Base-by-base conservation (phyloP, 768 basidiomycete genomes). In the Hysterangium stoloniferum region DNA sequence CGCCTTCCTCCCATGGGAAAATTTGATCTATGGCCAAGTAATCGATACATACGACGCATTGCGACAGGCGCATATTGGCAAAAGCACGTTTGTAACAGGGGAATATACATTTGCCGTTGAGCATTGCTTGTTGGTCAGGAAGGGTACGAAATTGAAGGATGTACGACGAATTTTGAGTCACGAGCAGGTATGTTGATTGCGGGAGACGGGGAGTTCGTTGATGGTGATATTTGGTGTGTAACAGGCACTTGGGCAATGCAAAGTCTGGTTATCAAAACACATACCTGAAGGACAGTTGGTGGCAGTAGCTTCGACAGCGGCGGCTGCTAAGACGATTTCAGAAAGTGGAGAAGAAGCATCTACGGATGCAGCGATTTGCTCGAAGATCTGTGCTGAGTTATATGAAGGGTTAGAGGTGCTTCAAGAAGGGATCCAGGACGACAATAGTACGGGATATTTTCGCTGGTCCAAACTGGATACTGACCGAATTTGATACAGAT, bases 1-100 rank as follows among this genome's bases (percentile, higher is more conserved):
- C 42, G 86, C 76, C 22, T 71, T 90, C n/a, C 70, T 89, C 25
- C 87, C 87, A 19, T 83, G 86, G 62, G 87, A 91, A 64, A 91
- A 91, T 57, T 79, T 79, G 13, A 83, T 78, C 31, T 82, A 80
- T 56, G 87, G 87, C 9, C 70, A 68, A 15, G 87, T 91, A 6
- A 66, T 78, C 19, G 87, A 91, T 63, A 84, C 85, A 1, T 88
- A 85, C 59, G 81, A 87, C 58, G 54, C 68, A 29, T 65, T 89
- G 41, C 79, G 82, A 22, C 57, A 65, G 32, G 54, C 56, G 4
- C 24, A 32, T 20, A 54, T 70, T 32, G 68, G 74, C 6, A 58
- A 65, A 34, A 61, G 63, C 12, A 73, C 68, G 6, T 82, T 79
- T 58, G 67, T 89, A 33, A 68, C 74, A 48, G 86, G 83, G 12